These are phyloP conservation scores for Litsea cubeba DNA, from an alignment of 164 flowering plant species.

Conservation along the genomic window DNA sequence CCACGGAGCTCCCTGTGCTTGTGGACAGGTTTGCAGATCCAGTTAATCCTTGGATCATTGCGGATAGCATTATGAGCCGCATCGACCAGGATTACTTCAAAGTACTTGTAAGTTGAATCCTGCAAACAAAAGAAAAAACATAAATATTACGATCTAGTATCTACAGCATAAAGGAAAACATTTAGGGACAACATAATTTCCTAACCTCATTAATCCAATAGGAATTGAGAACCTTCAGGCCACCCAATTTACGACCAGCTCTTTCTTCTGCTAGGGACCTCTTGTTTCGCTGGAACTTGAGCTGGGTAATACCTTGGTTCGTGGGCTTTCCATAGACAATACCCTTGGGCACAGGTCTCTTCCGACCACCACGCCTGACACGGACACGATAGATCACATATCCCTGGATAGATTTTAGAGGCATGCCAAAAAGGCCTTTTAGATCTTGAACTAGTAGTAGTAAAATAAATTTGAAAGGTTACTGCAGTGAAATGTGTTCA, in stretches of 20 bases:
- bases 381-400: constrained; percentile 73
- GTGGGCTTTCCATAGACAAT: constrained; percentile 40
- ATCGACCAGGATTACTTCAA: constrained; percentile 60
- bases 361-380: constrained; percentile 50
- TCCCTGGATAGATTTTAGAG: constrained; percentile 31
- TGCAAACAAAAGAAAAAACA: constrained; percentile 4
- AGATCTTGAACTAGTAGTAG: no score
- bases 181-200: neutral
- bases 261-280: constrained; percentile 75
- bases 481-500: no score
- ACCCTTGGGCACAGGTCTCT: constrained; percentile 44
- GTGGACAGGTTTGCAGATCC: constrained; percentile 55
- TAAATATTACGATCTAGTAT: neutral
- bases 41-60: constrained; percentile 64
- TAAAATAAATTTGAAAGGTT: no score
- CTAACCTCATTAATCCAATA: constrained; percentile 81
- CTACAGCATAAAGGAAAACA: neutral
- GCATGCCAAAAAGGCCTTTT: no score
- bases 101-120: constrained; percentile 74
- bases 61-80: constrained; percentile 61
- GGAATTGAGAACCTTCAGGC: constrained; percentile 72
- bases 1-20: constrained; percentile 58
- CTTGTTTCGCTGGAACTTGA: constrained; percentile 75
- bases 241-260: constrained; percentile 73
- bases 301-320: constrained; percentile 47